Evolutionary conservation across 129 eudicot genomes (phyloP), one percentile per base, ranked within the genome.

Genomic region (Artemisia tridentata): DNA sequence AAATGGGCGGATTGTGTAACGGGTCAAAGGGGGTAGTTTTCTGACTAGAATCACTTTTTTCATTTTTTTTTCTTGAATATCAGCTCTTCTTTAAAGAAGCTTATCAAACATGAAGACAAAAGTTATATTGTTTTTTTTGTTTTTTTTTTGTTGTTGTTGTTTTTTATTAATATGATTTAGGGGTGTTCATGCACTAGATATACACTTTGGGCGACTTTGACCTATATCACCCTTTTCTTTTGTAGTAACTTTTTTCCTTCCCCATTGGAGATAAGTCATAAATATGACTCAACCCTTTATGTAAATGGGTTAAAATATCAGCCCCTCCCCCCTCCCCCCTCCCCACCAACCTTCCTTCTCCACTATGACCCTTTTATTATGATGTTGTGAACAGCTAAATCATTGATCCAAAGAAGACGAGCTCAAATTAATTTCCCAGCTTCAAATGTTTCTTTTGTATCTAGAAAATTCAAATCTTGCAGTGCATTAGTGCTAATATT

Each of bases 321-420:
- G 9, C 8, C 41, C 9, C 8, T 4, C 38, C 7, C 38, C 38
- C 7, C 38, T 4, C 49, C 27, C 8, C 34, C 5, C 34, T 34
- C 50, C 48, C 9, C 41, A 51, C 15, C 25, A 51, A 34, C 41
- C 41, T 34, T 34, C 45, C 45, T 27, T 51, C 18, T 68, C 16
- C 18, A 12, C 51, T 3, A 16, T 11, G 29, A 52, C 47, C 3
- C 46, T 67, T 23, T 67, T 67, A 52, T 19, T 0, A 11, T 51
- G 73, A 15, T 17, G 16, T 11, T 16, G 47, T 10, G 4, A 46
- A 60, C 14, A 48, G 62, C 56, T 48, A 21, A 62, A 73, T 27
- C 60, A 27, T 68, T 29, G 17, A 11, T 38, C 53, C 18, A 73
- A 18, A 73, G 5, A 38, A 64, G 78, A 47, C 2, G 7, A n/a